A percentile compares a stretch with the other conserved stretches of the same genome.
phyloP scores from a whole-genome alignment of 306 rosid species.

The Hippophae tibetana region DNA sequence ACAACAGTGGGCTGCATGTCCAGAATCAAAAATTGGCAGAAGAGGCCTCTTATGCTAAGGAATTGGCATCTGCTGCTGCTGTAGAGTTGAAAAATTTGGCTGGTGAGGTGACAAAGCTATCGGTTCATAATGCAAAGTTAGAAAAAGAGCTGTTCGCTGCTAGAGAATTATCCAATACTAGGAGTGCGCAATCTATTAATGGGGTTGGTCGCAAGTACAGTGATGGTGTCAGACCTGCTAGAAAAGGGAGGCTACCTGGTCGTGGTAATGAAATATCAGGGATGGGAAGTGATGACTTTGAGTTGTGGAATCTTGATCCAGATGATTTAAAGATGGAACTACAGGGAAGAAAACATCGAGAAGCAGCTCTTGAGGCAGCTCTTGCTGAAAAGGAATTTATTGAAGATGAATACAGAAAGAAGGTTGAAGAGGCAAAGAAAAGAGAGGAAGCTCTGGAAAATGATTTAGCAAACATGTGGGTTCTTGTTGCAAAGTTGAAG shows the following conservation, averaged over 20 bases:
- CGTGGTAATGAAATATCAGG: conserved; percentile 55
- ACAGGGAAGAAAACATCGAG: conserved; percentile 91
- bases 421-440: conserved; percentile 80
- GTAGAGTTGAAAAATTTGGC: conserved; percentile 96
- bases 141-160: conserved; percentile 79
- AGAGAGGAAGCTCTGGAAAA: conserved; percentile 93
- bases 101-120: conserved; percentile 90
- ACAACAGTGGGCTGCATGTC: conserved; percentile 82
- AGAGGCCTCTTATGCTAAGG: conserved; percentile 98
- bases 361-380: conserved; percentile 84
- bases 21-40: conserved; percentile 95
- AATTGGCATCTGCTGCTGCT: conserved; percentile 98
- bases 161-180: conserved; percentile 61
- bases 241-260: conserved; percentile 69
- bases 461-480: conserved; percentile 99
- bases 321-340: conserved; percentile 83
- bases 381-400: conserved; percentile 80
- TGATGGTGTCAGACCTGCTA: conserved; percentile 58
- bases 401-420: conserved; percentile 76
- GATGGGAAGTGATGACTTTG: conserved; percentile 52
- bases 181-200: conserved; percentile 44
- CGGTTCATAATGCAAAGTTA: conserved; percentile 71
- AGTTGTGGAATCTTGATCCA: conserved; percentile 69
- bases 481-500: conserved; percentile 95
- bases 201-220: conserved; percentile 59